phyloP scores from a whole-genome alignment of 2,329 filamentous ascomycete species.

The Botrytis fragariae region DNA sequence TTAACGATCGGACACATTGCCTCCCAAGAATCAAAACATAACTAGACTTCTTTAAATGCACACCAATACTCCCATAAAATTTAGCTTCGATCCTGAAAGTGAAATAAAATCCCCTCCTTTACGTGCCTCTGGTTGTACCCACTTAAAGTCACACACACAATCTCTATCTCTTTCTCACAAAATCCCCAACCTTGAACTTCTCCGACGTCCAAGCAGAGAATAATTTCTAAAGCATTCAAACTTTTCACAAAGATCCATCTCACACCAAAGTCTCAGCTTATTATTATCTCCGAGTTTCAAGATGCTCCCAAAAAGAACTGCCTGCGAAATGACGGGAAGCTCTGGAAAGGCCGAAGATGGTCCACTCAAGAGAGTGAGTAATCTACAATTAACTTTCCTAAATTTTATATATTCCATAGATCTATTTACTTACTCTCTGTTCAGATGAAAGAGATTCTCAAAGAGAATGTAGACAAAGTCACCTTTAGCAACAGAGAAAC shows the following conservation, averaged over 20 bases:
- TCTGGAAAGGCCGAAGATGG: no score
- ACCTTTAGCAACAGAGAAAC: neutral
- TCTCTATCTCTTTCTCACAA: no score
- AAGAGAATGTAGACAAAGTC: neutral
- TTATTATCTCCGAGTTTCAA: neutral
- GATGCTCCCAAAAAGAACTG: neutral
- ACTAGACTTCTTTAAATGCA: neutral
- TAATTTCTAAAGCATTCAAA: neutral
- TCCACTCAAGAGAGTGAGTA: neutral
- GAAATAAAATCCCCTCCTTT: neutral
- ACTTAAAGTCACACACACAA: neutral
- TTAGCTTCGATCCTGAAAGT: neutral
- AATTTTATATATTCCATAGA: no score
- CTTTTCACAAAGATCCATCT: neutral
- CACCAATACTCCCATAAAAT: neutral
- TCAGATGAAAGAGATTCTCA: neutral
- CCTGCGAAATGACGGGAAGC: neutral
- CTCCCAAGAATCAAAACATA: neutral
- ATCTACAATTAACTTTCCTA: no score
- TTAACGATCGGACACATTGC: neutral
- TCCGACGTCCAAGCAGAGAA: neutral
- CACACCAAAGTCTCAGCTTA: rapidly evolving
- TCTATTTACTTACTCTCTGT: neutral
- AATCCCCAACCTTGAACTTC: neutral
- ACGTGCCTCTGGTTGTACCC: no score